Evolutionary conservation across 2,329 filamentous ascomycete genomes (phyloP), one percentile per base, ranked within the genome.

Genomic region (Amauroascus niger): DNA sequence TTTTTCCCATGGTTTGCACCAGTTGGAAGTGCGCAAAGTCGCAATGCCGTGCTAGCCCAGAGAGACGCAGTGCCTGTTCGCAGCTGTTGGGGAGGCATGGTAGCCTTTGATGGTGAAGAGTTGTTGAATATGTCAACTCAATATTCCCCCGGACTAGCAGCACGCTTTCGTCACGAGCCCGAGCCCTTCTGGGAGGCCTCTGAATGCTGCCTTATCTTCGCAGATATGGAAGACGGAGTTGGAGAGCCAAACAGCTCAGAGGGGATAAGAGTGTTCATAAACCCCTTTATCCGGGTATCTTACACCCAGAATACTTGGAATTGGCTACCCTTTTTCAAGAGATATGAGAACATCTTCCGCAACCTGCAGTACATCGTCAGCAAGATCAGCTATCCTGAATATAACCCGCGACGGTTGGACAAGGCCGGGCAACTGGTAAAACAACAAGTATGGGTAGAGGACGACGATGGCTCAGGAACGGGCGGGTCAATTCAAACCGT

Each of bases 1-100:
- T 81, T 88, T 64, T 90, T 78, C 62, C 86, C 86, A 0, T 86
- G 83, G 76, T 89, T 89, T 65, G 76, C 79, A 4, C 67, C 60
- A 9, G 65, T 69, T 13, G 73, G 73, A 1, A 65, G 76, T 13
- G 80, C 72, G 0, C 69, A 69, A n/a, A 81, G 77, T 35, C 75
- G 84, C 41, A 71, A 74, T 3, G 84, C 86, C 63, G 81, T 88
- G 16, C 66, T 86, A 1, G 71, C 71, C 0, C 78, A 80, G 53
- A 72, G 65, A 44, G 73, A 76, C 58, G 71, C 84, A 0, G 84
- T 89, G 1, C 77, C 81, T 6, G 85, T 88, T 1, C 79, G 78
- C 61, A 83, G 82, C 58, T 89, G 86, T 68, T 89, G 86, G 86
- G 83, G 84, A 50, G 86, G 86, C 20, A 88, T 88, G 79, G 82